phyloP scores from a whole-genome alignment of 345 rosid genomes.

The Salix arbutifolia region DNA sequence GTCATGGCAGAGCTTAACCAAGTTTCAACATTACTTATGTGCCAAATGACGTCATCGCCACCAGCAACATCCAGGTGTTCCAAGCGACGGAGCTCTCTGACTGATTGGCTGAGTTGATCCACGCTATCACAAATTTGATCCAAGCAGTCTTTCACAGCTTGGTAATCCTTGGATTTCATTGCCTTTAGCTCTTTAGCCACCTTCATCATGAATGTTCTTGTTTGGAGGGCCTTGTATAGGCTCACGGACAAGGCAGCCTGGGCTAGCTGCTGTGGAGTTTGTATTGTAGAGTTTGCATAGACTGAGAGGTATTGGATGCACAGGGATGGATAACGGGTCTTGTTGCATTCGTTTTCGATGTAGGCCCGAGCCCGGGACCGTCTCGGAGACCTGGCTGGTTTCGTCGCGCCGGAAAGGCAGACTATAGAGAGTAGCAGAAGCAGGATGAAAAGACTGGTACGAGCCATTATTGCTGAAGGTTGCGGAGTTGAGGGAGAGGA shows the following conservation, averaged over 20 bases:
- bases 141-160: conserved; percentile 54
- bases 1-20: conserved; percentile 79
- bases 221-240: conserved; percentile 46
- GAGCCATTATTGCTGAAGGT: conserved; percentile 23
- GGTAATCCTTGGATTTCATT: conserved; percentile 39
- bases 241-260: conserved; percentile 58
- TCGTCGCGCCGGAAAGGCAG: conserved; percentile 3
- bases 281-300: conserved; percentile 32
- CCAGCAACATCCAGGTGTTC: conserved; percentile 2
- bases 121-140: conserved; percentile 52
- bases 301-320: conserved; percentile 52
- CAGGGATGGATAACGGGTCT: conserved; percentile 49
- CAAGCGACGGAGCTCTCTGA: conserved; percentile 50
- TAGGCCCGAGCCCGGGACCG: conserved; percentile 22
- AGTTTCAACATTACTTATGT: conserved; percentile 53
- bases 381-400: conserved; percentile 9
- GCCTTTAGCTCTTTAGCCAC: conserved; percentile 37
- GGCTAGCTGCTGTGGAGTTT: conserved; percentile 54
- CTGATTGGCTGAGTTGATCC: conserved; percentile 53
- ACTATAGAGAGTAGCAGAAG: conserved; percentile 11
- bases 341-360: conserved; percentile 47
- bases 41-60: conserved; percentile 40
- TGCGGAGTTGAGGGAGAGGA: not conserved
- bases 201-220: conserved; percentile 50
- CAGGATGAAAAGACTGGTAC: not conserved